These are phyloP conservation scores for Coemansia sp. DNA, from an alignment of 192 early-diverging fungal genomes.

Conservation along the genomic window DNA sequence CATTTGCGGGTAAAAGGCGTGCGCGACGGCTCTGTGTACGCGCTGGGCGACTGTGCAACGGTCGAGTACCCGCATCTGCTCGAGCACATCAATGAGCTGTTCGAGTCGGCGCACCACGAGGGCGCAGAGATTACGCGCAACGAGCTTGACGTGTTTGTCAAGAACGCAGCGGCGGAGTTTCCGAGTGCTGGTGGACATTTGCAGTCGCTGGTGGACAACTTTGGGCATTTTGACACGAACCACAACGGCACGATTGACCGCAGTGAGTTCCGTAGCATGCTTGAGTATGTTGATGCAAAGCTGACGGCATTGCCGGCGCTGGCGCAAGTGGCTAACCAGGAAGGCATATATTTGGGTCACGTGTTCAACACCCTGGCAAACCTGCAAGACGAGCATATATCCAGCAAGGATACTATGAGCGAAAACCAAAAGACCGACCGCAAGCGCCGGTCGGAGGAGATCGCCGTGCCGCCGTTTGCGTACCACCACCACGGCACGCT, in stretches of 20 bases:
- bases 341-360: constrained; percentile 80
- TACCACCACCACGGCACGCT: constrained; percentile 70
- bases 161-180: constrained; percentile 18
- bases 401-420: background rate
- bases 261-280: constrained; percentile 43
- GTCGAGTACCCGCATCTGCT: constrained; percentile 62
- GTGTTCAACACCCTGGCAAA: constrained; percentile 56
- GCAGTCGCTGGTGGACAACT: constrained; percentile 36
- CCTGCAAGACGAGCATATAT: constrained; percentile 9
- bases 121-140: constrained; percentile 36
- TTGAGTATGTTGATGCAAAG: constrained; percentile 49
- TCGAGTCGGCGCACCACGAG: constrained; percentile 33
- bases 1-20: constrained; percentile 70
- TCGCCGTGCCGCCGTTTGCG: constrained; percentile 57
- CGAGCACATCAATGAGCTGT: constrained; percentile 38
- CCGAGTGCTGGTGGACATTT: constrained; percentile 41
- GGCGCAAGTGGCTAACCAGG: constrained; percentile 87
- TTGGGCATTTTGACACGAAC: constrained; percentile 41
- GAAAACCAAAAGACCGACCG: background rate
- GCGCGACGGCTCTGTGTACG: constrained; percentile 66
- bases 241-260: constrained; percentile 30
- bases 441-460: constrained; percentile 9
- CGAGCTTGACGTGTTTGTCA: constrained; percentile 36
- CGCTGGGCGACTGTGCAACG: constrained; percentile 88
- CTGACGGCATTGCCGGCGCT: constrained; percentile 77